phyloP scores from a whole-genome alignment of 1,284 basidiomycete genomes.

The Trichosporon sp. region DNA sequence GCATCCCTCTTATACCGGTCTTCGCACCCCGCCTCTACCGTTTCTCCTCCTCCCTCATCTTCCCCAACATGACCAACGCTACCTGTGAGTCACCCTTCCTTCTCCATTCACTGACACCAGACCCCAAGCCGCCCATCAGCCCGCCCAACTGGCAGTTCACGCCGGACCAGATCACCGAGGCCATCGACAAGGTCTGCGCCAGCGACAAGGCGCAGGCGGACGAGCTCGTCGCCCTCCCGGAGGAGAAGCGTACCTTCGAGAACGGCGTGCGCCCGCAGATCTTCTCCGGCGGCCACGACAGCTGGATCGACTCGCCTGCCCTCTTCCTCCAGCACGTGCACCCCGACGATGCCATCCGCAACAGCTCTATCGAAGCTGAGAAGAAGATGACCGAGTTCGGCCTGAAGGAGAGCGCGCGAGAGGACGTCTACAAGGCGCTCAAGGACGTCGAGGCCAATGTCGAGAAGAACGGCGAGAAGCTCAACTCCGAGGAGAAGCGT shows the following conservation, averaged over 20 bases:
- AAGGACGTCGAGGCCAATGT: constrained; percentile 29
- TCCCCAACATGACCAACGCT: constrained; percentile 13
- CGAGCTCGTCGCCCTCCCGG: constrained; percentile 27
- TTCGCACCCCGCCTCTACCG: background rate
- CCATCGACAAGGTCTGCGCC: constrained; percentile 24
- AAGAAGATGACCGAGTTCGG: constrained; percentile 31
- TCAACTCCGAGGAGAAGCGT: constrained; percentile 34
- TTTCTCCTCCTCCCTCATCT: background rate
- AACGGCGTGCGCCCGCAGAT: constrained; percentile 27
- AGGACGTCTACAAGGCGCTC: constrained; percentile 33
- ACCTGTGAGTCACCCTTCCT: background rate
- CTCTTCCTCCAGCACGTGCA: constrained; percentile 33
- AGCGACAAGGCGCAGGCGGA: constrained; percentile 23
- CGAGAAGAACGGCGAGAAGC: constrained; percentile 23
- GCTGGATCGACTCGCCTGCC: constrained; percentile 20
- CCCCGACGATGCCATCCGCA: constrained; percentile 30
- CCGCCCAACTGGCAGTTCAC: constrained; percentile 30
- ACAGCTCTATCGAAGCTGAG: constrained; percentile 28
- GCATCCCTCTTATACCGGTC: background rate
- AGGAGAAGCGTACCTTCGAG: constrained; percentile 33
- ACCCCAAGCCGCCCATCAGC: constrained; percentile 30
- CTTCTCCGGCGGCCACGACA: constrained; percentile 22
- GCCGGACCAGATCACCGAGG: constrained; percentile 22
- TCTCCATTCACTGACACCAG: background rate
- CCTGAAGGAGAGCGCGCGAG: constrained; percentile 28